Base-by-base conservation (phyloP, 768 basidiomycete species). In the Calocera viscosa region DNA sequence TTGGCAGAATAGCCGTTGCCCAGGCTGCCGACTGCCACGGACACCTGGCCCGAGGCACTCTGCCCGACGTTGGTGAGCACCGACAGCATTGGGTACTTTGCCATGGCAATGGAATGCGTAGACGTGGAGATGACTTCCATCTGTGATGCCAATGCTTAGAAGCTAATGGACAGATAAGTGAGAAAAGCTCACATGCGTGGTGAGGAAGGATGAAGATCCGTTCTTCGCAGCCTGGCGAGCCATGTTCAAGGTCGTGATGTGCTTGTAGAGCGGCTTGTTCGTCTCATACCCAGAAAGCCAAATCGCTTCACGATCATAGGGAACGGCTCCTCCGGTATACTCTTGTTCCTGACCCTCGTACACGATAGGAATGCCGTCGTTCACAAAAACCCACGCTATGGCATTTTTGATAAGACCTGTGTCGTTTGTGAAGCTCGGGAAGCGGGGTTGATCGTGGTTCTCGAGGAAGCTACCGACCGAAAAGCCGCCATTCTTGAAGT, bases 1-100 rank as follows among this genome's bases (percentile, higher is more conserved):
- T 77, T 75, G 0, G 73, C 70, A 26, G 73, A 67, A 75, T 80
- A 85, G 11, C 77, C 75, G 28, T 68, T 73, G 28, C 75, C 72
- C 11, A 70, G 66, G 2, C 73, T 72, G 16, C 75, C 71, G 24
- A 33, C 22, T 1, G 30, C 8, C 30, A 53, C 30, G 19, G 26
- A 33, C 14, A 47, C 60, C 12, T 39, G 8, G 68, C 53, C 64
- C 24, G 2, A 10, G n/a, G 26, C 24, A 19, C 72, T 68, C 64
- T 72, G 77, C 35, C 84, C 85, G 39, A 76, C 72, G 74, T 86
- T 86, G 2, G 85, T 82, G 68, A 86, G 72, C 35, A 86, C 79
- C 5, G 82, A 75, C 49, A 86, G 78, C 68, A 87, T 73, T 0
- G 86, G 84, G 0, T 80, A 78, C 70, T 86, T 86, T 40, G 78